Evolutionary conservation across 169 alveolate species (phyloP).

Genomic region (Perkinsus olseni): DNA sequence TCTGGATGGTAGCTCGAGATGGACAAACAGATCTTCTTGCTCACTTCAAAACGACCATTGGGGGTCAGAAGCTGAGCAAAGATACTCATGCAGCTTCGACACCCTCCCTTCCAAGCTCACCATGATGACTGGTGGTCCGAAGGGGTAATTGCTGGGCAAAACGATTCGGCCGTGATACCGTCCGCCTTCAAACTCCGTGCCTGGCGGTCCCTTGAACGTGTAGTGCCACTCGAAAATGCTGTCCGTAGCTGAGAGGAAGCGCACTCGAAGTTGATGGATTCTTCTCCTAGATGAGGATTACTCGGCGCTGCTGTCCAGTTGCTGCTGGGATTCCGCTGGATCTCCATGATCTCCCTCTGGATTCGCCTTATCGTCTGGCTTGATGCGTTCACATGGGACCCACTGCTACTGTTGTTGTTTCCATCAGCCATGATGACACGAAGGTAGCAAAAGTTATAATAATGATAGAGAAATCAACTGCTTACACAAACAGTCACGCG

Average conservation of each 20-base stretch:
- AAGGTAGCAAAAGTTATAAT: too few species aligned
- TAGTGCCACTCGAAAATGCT: constrained; percentile 44
- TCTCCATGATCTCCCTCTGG: constrained; percentile 44
- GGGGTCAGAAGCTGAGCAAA: constrained; percentile 55
- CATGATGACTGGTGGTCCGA: constrained; percentile 80
- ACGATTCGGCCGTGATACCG: constrained; percentile 80
- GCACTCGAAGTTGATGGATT: not conserved
- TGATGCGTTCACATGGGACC: constrained; percentile 3
- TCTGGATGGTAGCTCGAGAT: constrained; percentile 68
- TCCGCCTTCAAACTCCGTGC: constrained; percentile 81
- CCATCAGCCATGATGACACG: too few species aligned
- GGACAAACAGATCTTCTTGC: constrained; percentile 47
- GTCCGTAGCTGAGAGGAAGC: not conserved
- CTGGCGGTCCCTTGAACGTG: constrained; percentile 69
- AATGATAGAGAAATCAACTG: not conserved
- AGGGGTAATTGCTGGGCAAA: constrained; percentile 78
- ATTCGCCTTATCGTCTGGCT: constrained; percentile 46
- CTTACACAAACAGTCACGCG: too few species aligned
- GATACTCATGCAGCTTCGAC: not conserved
- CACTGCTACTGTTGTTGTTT: too few species aligned
- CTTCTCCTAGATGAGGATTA: too few species aligned
- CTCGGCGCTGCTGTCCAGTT: constrained; percentile 30
- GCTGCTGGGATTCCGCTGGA: constrained; percentile 40
- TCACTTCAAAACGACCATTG: constrained; percentile 77
- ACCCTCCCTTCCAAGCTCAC: too few species aligned